These are phyloP conservation scores for Kluyveromyces siamensis DNA, from an alignment of 805 yeast genomes.

Conservation along the genomic window DNA sequence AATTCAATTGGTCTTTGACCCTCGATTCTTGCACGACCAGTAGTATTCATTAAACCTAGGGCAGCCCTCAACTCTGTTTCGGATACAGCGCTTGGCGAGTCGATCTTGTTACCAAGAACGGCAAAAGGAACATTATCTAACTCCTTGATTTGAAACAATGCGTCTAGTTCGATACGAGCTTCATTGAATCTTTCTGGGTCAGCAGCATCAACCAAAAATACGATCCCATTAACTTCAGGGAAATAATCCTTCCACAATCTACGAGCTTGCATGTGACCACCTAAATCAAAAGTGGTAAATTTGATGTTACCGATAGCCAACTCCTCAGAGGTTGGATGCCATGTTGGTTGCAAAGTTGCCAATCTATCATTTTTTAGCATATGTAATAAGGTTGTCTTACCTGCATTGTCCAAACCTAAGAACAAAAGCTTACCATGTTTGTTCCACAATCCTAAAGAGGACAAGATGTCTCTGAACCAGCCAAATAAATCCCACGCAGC, in stretches of 20 bases:
- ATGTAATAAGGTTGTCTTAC: constrained; percentile 84
- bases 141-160: constrained; percentile 87
- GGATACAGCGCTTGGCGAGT: constrained; percentile 85
- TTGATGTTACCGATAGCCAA: constrained; percentile 92
- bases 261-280: constrained; percentile 98
- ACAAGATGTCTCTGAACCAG: constrained; percentile 58
- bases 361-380: constrained; percentile 91
- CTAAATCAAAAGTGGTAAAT: constrained; percentile 96
- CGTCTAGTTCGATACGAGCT: constrained; percentile 90
- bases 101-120: constrained; percentile 94
- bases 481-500: constrained; percentile 26
- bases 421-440: constrained; percentile 94
- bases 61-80: constrained; percentile 91
- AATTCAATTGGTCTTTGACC: constrained; percentile 87
- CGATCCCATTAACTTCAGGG: constrained; percentile 98
- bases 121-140: constrained; percentile 83
- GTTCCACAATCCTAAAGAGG: constrained; percentile 78
- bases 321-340: constrained; percentile 98
- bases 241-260: constrained; percentile 98
- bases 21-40: constrained; percentile 72
- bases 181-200: constrained; percentile 93
- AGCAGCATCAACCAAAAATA: constrained; percentile 93
- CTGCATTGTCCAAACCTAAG: constrained; percentile 96
- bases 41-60: constrained; percentile 77
- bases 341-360: constrained; percentile 95